A percentile compares a stretch with the other conserved stretches of the same genome.
phyloP scores from a whole-genome alignment of 2,329 filamentous ascomycete genomes.

The Aspergillus unguis region DNA sequence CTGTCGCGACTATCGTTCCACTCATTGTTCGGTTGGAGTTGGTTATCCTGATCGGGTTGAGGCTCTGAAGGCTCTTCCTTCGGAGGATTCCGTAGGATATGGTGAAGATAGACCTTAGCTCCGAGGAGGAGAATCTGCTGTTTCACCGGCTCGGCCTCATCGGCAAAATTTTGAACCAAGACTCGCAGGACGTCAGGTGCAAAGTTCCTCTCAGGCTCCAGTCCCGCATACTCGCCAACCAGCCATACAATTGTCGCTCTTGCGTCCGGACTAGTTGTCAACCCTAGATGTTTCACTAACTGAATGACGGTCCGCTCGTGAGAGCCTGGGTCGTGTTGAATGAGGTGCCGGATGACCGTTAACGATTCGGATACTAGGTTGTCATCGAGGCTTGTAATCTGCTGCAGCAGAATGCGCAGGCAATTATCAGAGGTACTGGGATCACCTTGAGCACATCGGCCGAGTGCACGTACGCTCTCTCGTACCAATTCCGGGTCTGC shows the following conservation, averaged over 20 bases:
- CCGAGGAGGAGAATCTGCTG: conserved; percentile 87
- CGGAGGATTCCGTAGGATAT: conserved; percentile 58
- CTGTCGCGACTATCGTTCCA: conserved; percentile 31
- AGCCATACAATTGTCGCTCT: conserved; percentile 96
- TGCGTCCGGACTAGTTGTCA: conserved; percentile 79
- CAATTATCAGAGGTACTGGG: conserved; percentile 70
- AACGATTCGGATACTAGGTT: conserved; percentile 87
- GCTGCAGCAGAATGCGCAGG: conserved; percentile 74
- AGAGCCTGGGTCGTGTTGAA: conserved; percentile 79
- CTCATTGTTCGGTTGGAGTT: conserved; percentile 32
- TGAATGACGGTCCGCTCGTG: conserved; percentile 84
- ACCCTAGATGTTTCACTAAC: conserved; percentile 86
- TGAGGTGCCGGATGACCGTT: conserved; percentile 91
- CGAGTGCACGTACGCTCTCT: conserved; percentile 88
- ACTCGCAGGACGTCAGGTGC: conserved; percentile 90
- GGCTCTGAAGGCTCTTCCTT: conserved; percentile 19
- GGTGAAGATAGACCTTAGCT: conserved; percentile 93
- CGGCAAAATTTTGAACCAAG: conserved; percentile 76
- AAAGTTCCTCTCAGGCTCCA: conserved; percentile 79
- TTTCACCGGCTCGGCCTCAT: conserved; percentile 81
- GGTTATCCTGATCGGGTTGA: conserved; percentile 22
- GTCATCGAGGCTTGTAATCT: conserved; percentile 84
- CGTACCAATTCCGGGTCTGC: conserved; percentile 73
- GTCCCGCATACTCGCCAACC: conserved; percentile 85
- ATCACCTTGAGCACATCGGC: conserved; percentile 82